Evolutionary conservation across 805 yeast genomes (phyloP), one percentile per base, ranked within the genome.

Genomic region (Lipomyces japonicus): DNA sequence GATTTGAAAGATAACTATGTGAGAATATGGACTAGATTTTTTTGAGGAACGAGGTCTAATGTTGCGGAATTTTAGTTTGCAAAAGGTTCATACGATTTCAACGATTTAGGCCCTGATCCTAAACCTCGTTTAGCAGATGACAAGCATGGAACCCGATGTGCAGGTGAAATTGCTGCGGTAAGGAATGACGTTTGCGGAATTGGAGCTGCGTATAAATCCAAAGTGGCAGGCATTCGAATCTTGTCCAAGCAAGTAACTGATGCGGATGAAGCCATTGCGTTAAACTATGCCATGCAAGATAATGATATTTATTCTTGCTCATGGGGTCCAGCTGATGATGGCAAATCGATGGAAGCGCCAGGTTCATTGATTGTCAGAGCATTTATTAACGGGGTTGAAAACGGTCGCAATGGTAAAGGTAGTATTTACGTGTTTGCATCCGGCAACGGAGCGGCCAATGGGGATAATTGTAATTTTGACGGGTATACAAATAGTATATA

Each of bases 271-370:
- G 97, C 97, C 0, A 79, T 85, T 2, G 85, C 97, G 1, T 72
- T 93, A 74, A 75, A 86, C 32, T 84, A 86, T 67, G 90, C 81
- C 0, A 71, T 85, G 56, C 90, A 87, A 54, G 77, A 79, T 24
- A 93, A 93, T 67, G 96, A 93, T 66, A 93, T 93, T 35, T 93
- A 89, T 66, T 86, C 96, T 2, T 93, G 98, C 68, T 88, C 96
- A 2, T 93, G 98, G 98, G 98, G 98, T 5, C 98, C 98, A 1
- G 78, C 88, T 2, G 98, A 93, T 67, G 86, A 91, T 65, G 98
- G 98, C 0, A 74, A 67, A 49, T 78, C 95, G 1, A 79, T 93
- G 75, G 89, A 86, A 45, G 93, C 80, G 2, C 98, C 98, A 0
- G 86, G 86, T 22, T 66, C 71, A 30, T 62, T 91, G 25, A 96